Evolutionary conservation across 78 protist genomes (phyloP), one percentile per base, ranked within the genome.

Genomic region (Tieghemostelium lacteum): DNA sequence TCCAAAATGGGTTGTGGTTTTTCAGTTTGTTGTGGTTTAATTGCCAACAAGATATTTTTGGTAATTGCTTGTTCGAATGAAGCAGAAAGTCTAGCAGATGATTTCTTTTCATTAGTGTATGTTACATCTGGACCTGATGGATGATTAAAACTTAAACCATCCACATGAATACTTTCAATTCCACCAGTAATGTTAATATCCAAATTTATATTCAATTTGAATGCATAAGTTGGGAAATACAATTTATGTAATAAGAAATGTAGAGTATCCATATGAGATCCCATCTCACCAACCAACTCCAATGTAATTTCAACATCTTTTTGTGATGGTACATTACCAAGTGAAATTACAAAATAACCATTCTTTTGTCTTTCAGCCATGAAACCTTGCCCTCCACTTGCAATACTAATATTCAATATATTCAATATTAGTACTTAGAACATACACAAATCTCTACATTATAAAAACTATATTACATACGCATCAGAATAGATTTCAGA

Each of bases 301-400:
- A 83, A 10, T 2, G 42, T 2, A 8, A 83, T 22, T 5, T 58
- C 58, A 1, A 83, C 91, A 14, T 83, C 71, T 60, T 83, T 73
- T 2, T 26, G 22, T 24, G 78, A 70, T 66, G 91, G 78, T 3
- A 83, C 3, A 49, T 83, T 83, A 31, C 91, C 91, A 58, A 83
- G 49, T 39, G 19, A 26, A 0, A 70, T 16, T 3, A 29, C 58
- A 28, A 83, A 83, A 10, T 26, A 64, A 17, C 91, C 91, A 39
- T 83, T 65, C 22, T n/a, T 6, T 2, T 55, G 36, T 24, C 69
- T 83, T 39, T 83, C 91, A n/a, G 57, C 91, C 19, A 83, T 33
- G 64, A 83, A 83, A 19, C 78, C 91, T 58, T 83, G 77, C 6
- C 73, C 73, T 12, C 91, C 91, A 45, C 72, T 69, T 2, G 91